A percentile compares a stretch with the other conserved stretches of the same genome.
Evolutionary conservation across 305 asterid species (phyloP).

Genomic region (Fraxinus albicans): DNA sequence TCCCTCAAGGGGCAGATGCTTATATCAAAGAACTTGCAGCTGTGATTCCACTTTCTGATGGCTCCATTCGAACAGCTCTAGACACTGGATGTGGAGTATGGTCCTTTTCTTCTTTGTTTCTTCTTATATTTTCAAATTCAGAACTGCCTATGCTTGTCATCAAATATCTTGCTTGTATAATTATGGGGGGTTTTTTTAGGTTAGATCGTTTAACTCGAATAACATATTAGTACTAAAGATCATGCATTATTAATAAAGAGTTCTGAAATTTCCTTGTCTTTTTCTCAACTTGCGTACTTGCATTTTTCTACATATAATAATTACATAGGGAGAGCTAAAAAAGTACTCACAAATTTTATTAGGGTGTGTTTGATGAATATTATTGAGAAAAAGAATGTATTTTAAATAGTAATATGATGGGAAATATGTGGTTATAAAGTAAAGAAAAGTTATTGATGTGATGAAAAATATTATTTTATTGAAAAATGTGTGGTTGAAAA

Average conservation of each 20-base stretch:
- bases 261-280: neutral
- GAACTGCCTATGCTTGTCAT: neutral
- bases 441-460: too few species aligned
- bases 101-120: slow-evolving; percentile 15
- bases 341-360: neutral
- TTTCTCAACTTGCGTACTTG: neutral
- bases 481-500: too few species aligned
- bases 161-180: neutral
- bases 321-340: neutral
- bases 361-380: too few species aligned
- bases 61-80: slow-evolving; percentile 78
- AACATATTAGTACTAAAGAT: neutral
- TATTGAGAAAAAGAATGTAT: too few species aligned
- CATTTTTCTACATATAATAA: neutral
- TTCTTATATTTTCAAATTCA: neutral
- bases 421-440: too few species aligned
- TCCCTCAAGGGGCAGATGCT: slow-evolving; percentile 91
- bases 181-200: neutral
- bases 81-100: slow-evolving; percentile 97
- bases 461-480: too few species aligned
- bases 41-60: slow-evolving; percentile 68
- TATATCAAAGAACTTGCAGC: slow-evolving; percentile 80
- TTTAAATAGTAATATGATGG: too few species aligned
- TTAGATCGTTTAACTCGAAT: neutral
- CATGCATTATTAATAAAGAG: neutral